These are phyloP conservation scores for Metarhizium album DNA, from an alignment of 2,329 filamentous ascomycete species.

Conservation along the genomic window DNA sequence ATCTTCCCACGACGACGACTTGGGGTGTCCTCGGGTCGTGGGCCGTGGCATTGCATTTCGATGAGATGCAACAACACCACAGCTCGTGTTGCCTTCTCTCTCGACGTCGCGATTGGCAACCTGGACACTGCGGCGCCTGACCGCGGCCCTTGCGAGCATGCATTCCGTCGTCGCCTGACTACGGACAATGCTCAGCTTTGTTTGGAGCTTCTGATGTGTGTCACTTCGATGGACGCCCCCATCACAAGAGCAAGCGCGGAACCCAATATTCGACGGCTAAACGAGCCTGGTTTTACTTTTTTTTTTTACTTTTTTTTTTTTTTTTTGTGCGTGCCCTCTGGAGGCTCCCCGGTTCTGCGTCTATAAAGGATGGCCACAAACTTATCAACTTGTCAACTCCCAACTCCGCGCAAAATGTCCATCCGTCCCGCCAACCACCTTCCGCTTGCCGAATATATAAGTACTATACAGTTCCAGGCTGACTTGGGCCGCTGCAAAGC, in stretches of 20 bases:
- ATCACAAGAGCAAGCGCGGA: neutral
- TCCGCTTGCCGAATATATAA: conserved; percentile 3
- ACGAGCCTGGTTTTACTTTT: conserved; percentile 1
- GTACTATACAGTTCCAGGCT: conserved; percentile 8
- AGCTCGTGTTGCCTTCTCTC: no score
- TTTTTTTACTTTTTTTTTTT: conserved; percentile 6
- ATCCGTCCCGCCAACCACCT: conserved; percentile 7
- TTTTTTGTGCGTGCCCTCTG: conserved; percentile 9
- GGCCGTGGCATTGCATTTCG: no score
- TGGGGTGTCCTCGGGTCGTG: no score
- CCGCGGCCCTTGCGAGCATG: no score
- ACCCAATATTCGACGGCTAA: neutral
- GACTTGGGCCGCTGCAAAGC: neutral
- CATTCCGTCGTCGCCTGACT: neutral
- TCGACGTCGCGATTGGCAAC: no score
- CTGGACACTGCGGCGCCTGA: no score
- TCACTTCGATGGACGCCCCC: neutral
- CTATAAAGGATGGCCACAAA: conserved; percentile 3
- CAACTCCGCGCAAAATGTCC: conserved; percentile 27
- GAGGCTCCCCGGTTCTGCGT: conserved; percentile 9
- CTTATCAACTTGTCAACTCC: conserved; percentile 14
- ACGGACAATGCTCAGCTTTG: neutral
- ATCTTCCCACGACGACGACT: no score
- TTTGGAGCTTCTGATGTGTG: neutral
- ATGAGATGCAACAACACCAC: no score